phyloP scores from a whole-genome alignment of 129 eudicot genomes.

The Pittosporum tobira region DNA sequence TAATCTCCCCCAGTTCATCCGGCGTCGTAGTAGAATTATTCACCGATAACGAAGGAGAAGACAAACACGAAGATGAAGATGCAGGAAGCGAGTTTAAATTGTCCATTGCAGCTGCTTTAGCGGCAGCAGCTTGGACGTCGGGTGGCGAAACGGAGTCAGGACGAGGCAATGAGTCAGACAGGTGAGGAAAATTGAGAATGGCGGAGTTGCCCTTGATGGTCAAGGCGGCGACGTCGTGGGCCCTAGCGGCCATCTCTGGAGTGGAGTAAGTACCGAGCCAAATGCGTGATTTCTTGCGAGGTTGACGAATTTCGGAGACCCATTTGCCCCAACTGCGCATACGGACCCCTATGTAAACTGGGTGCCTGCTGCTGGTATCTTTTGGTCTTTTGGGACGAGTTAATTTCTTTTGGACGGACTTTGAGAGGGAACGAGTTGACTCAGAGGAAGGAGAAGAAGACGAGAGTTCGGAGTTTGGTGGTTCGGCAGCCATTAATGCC shows the following conservation, averaged over 20 bases:
- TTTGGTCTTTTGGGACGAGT: conserved; percentile 15
- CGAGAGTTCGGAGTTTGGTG: conserved; percentile 8
- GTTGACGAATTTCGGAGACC: conserved; percentile 91
- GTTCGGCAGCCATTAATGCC: conserved; percentile 8
- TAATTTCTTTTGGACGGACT: conserved; percentile 1
- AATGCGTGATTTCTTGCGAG: conserved; percentile 74
- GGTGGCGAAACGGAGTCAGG: conserved; percentile 56
- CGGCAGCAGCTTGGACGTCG: conserved; percentile 77
- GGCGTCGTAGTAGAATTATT: conserved; percentile 3
- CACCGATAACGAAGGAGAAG: conserved; percentile 5
- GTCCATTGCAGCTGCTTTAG: conserved; percentile 76
- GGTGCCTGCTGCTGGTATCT: conserved; percentile 38
- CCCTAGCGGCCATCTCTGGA: conserved; percentile 91
- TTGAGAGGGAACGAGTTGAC: conserved; percentile 6
- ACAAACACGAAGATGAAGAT: conserved; percentile 12
- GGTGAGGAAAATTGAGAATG: conserved; percentile 63
- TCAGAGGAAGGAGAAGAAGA: conserved; percentile 3
- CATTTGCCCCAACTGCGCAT: conserved; percentile 97
- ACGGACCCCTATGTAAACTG: conserved; percentile 67
- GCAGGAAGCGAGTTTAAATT: conserved; percentile 4
- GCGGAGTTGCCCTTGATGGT: conserved; percentile 58
- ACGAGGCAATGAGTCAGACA: conserved; percentile 48
- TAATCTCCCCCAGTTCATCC: conserved; percentile 57
- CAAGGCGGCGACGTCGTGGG: conserved; percentile 71
- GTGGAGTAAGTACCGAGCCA: conserved; percentile 92